A percentile compares a stretch with the other conserved stretches of the same genome.
Evolutionary conservation across 2,329 filamentous ascomycete genomes (phyloP).

Genomic region (Beauveria rudraprayagi): DNA sequence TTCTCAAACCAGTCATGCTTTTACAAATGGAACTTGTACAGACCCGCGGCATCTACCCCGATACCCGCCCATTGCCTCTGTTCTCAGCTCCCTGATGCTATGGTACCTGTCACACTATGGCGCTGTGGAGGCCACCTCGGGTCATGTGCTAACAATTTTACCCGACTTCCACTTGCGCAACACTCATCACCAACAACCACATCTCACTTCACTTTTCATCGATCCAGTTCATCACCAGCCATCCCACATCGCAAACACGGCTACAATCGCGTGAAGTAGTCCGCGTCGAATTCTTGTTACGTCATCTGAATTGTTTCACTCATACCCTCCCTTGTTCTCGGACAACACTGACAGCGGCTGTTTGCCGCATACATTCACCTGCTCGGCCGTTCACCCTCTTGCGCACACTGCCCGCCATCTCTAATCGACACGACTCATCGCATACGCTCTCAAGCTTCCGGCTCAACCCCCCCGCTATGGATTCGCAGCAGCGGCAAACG

Average conservation of each 20-base stretch:
- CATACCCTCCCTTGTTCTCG: not conserved
- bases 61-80: not conserved
- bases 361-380: slow-evolving; percentile 2
- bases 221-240: not conserved
- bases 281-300: no score
- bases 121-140: not conserved
- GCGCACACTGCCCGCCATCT: not conserved
- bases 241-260: not conserved
- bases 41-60: no score
- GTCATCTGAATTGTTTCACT: not conserved
- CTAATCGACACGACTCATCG: not conserved
- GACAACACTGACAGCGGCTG: not conserved
- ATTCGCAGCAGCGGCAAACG: not conserved
- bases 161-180: not conserved
- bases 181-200: not conserved
- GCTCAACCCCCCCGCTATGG: not conserved
- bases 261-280: not conserved
- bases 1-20: no score
- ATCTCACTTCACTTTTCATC: not conserved
- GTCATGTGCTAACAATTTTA: slow-evolving; percentile 10
- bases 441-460: not conserved
- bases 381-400: not conserved
- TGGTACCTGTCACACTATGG: not conserved
- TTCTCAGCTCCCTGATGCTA: not conserved
- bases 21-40: no score